These are phyloP conservation scores for Candida alai DNA, from an alignment of 805 yeast genomes.

Conservation along the genomic window DNA sequence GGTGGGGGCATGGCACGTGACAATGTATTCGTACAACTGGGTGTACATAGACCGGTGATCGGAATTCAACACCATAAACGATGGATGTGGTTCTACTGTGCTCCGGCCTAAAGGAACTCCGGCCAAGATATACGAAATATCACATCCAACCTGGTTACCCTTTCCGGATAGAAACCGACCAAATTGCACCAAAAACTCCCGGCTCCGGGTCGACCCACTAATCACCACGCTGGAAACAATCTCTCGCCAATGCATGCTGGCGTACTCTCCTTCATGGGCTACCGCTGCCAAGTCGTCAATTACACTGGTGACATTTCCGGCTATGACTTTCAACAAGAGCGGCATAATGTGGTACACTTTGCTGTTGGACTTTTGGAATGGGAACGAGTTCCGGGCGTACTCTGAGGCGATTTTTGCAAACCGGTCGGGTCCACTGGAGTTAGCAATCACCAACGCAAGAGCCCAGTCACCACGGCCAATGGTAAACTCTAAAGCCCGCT, in stretches of 20 bases:
- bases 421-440: constrained; percentile 57
- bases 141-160: constrained; percentile 32
- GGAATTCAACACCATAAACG: constrained; percentile 16
- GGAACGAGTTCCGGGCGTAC: constrained; percentile 47
- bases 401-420: constrained; percentile 57
- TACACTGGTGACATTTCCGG: constrained; percentile 56
- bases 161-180: constrained; percentile 40
- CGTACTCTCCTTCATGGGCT: constrained; percentile 44
- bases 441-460: constrained; percentile 67
- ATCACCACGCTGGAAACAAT: constrained; percentile 37
- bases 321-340: constrained; percentile 55
- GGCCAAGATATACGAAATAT: constrained; percentile 44
- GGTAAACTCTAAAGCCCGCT: constrained; percentile 61
- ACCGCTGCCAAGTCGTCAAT: constrained; percentile 46
- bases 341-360: constrained; percentile 47
- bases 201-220: constrained; percentile 22
- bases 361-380: constrained; percentile 37
- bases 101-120: constrained; percentile 37
- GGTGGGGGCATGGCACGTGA: constrained; percentile 19
- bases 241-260: constrained; percentile 49
- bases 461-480: constrained; percentile 70
- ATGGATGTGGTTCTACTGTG: no score
- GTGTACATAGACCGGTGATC: constrained; percentile 43
- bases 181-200: constrained; percentile 47
- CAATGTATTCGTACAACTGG: constrained; percentile 64